These are phyloP conservation scores for Picea abies DNA, from an alignment of 83 land plant species.

Conservation along the genomic window DNA sequence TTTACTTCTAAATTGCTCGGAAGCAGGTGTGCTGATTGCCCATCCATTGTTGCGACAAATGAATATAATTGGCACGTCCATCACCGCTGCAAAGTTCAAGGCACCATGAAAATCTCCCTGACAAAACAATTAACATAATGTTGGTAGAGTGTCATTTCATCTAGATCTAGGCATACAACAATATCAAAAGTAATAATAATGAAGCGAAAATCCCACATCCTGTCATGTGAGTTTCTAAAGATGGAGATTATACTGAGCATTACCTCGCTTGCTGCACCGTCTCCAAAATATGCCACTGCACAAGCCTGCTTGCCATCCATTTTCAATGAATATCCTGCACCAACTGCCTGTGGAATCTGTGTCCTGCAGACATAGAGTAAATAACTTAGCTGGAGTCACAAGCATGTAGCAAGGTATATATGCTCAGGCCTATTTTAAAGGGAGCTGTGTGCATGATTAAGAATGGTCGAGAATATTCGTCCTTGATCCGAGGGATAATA, in stretches of 20 bases:
- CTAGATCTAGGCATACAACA: no score
- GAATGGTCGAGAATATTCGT: no score
- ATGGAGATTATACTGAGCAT: no score
- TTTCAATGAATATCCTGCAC: slow-evolving; percentile 33
- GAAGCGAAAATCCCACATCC: not conserved
- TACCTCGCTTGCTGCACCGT: slow-evolving; percentile 41
- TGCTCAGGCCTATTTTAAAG: no score
- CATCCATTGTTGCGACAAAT: slow-evolving; percentile 56
- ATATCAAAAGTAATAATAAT: no score
- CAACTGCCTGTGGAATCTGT: slow-evolving; percentile 38
- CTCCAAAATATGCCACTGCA: slow-evolving; percentile 34
- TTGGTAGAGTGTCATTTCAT: no score
- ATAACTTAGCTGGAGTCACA: no score
- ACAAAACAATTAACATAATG: slow-evolving; percentile 18
- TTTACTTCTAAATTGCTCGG: slow-evolving; percentile 45
- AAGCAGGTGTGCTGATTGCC: slow-evolving; percentile 52
- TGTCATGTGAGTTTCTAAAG: no score
- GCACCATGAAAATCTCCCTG: slow-evolving; percentile 41
- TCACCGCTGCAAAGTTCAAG: slow-evolving; percentile 46
- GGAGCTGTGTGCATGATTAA: no score
- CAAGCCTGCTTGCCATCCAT: slow-evolving; percentile 27
- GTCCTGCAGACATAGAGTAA: slow-evolving; percentile 9
- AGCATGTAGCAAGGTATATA: no score
- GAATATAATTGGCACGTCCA: slow-evolving; percentile 42
- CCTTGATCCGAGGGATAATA: no score